These are phyloP conservation scores for Brettanomyces custersianus DNA, from an alignment of 805 yeast species.

Conservation along the genomic window DNA sequence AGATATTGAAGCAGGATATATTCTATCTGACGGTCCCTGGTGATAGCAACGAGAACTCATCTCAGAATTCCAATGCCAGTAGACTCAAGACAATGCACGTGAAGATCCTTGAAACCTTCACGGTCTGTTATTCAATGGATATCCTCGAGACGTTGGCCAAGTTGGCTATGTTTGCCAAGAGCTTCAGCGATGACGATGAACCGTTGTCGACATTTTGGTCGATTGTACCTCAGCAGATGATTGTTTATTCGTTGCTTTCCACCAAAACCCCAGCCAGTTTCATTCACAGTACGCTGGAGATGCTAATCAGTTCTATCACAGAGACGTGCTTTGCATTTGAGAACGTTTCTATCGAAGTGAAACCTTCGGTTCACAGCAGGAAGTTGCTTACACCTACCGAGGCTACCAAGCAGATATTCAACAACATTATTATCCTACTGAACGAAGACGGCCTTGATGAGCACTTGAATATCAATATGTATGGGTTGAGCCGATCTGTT, in stretches of 20 bases:
- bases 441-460: slow-evolving; percentile 26
- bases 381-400: slow-evolving; percentile 1
- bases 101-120: slow-evolving; percentile 41
- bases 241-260: slow-evolving; percentile 35
- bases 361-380: slow-evolving; percentile 1
- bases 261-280: slow-evolving; percentile 45
- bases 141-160: slow-evolving; percentile 39
- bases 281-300: slow-evolving; percentile 44
- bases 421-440: slow-evolving; percentile 16
- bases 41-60: slow-evolving; percentile 9
- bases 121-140: slow-evolving; percentile 45
- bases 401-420: slow-evolving; percentile 6
- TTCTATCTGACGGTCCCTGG: slow-evolving; percentile 16
- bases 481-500: slow-evolving; percentile 43
- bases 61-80: slow-evolving; percentile 11
- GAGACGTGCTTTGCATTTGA: slow-evolving; percentile 22
- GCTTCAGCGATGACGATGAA: slow-evolving; percentile 3
- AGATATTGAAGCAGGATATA: slow-evolving; percentile 21
- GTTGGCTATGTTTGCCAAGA: slow-evolving; percentile 14
- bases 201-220: slow-evolving; percentile 24
- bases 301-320: slow-evolving; percentile 36
- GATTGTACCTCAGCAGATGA: slow-evolving; percentile 21
- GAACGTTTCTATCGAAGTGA: slow-evolving; percentile 10
- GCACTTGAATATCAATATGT: slow-evolving; percentile 35
- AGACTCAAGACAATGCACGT: slow-evolving; percentile 31